Evolutionary conservation across 2,329 filamentous ascomycete genomes (phyloP).

Genomic region (Mycosphaerella sp.): DNA sequence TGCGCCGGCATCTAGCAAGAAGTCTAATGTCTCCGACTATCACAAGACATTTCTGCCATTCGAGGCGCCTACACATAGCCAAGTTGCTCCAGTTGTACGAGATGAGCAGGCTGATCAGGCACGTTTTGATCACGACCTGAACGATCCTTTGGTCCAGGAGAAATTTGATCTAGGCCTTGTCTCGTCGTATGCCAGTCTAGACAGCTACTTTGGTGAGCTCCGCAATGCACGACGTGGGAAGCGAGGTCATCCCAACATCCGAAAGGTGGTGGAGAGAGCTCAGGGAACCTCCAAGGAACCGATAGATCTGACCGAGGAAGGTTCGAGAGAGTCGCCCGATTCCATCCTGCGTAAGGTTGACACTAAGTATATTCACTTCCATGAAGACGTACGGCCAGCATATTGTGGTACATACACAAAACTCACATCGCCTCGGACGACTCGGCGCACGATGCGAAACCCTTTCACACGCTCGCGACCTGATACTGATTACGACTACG

Average conservation of each 20-base stretch:
- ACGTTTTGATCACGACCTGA: slow-evolving; percentile 28
- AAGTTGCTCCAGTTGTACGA: slow-evolving; percentile 50
- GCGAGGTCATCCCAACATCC: slow-evolving; percentile 16
- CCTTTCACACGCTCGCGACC: slow-evolving; percentile 51
- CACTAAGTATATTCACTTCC: slow-evolving; percentile 57
- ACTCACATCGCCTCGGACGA: slow-evolving; percentile 42
- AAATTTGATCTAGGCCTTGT: slow-evolving; percentile 29
- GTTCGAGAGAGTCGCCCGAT: slow-evolving; percentile 16
- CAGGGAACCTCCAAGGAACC: slow-evolving; percentile 38
- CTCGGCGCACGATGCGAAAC: slow-evolving; percentile 47
- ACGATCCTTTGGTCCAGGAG: slow-evolving; percentile 26
- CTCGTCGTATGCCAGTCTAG: slow-evolving; percentile 16
- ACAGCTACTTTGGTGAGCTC: slow-evolving; percentile 17
- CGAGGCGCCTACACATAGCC: slow-evolving; percentile 66
- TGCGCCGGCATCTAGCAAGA: slow-evolving; percentile 18
- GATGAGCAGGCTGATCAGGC: slow-evolving; percentile 24
- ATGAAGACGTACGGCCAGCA: slow-evolving; percentile 56
- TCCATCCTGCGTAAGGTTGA: slow-evolving; percentile 42
- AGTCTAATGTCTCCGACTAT: slow-evolving; percentile 36
- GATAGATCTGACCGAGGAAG: slow-evolving; percentile 40
- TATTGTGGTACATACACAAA: slow-evolving; percentile 70
- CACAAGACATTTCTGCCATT: slow-evolving; percentile 72
- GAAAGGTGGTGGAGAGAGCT: slow-evolving; percentile 38
- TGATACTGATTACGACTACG: slow-evolving; percentile 71
- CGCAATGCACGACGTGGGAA: slow-evolving; percentile 18